These are phyloP conservation scores for Jimgerdemannia flammicorona DNA, from an alignment of 192 early-diverging fungal genomes.

Conservation along the genomic window DNA sequence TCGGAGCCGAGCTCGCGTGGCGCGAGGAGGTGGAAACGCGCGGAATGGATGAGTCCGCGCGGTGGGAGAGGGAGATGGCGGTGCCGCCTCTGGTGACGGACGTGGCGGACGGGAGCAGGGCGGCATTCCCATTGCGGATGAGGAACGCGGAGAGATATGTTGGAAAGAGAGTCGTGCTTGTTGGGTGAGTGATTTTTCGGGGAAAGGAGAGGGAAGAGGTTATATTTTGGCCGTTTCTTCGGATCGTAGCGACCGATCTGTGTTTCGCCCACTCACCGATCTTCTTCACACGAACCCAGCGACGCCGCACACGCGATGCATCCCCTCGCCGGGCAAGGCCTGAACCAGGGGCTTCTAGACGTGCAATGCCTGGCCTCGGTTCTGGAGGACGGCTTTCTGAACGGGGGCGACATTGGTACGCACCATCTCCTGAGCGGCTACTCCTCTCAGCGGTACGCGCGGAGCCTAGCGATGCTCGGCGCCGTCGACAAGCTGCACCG, in stretches of 20 bases:
- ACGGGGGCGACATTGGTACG: constrained; percentile 82
- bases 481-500: constrained; percentile 78
- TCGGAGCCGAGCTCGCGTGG: constrained; percentile 65
- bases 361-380: constrained; percentile 63
- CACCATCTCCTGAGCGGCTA: constrained; percentile 75
- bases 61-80: constrained; percentile 16
- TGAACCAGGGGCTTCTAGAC: constrained; percentile 92
- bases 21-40: constrained; percentile 43
- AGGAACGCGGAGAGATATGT: constrained; percentile 77
- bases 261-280: no score
- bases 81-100: constrained; percentile 61
- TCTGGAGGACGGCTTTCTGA: constrained; percentile 57
- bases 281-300: no score
- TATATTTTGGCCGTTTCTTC: no score
- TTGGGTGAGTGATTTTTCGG: constrained; percentile 57
- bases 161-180: constrained; percentile 73
- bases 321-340: constrained; percentile 94
- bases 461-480: constrained; percentile 82
- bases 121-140: constrained; percentile 82
- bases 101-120: constrained; percentile 63
- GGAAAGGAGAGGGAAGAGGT: neutral
- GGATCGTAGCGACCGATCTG: no score
- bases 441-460: constrained; percentile 74
- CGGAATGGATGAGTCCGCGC: constrained; percentile 3
- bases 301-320: constrained; percentile 97